Percentiles rank a stretch among this genome's conserved stretches.
phyloP scores from a whole-genome alignment of 352 stramenopile species.

The Hyaloperonospora arabidopsidis region DNA sequence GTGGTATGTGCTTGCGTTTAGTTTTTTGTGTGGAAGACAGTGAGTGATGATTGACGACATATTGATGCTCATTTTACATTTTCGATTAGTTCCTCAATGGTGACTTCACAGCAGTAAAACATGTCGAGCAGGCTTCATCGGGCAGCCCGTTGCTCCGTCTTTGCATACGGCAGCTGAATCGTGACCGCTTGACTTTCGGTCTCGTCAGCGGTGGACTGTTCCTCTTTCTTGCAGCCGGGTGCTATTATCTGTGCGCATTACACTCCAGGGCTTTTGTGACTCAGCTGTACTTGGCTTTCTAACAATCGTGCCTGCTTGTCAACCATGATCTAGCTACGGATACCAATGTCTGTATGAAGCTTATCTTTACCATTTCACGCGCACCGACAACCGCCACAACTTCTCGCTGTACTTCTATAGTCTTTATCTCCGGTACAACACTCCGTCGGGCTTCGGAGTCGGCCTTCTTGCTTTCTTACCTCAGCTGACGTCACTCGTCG shows the following conservation, averaged over 20 bases:
- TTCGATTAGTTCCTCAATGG: constrained; percentile 54
- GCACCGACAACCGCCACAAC: constrained; percentile 99
- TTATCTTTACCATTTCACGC: constrained; percentile 97
- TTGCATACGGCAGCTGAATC: constrained; percentile 39
- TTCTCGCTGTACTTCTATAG: constrained; percentile 99
- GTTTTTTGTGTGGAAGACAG: background rate
- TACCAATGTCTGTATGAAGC: constrained; percentile 92
- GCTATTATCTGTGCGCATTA: constrained; percentile 74
- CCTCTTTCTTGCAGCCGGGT: constrained; percentile 67
- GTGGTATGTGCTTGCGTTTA: constrained; percentile 40
- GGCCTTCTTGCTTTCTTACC: constrained; percentile 79
- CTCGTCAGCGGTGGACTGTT: constrained; percentile 84
- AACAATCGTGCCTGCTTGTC: background rate
- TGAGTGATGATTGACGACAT: constrained; percentile 1
- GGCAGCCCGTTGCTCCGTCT: constrained; percentile 51
- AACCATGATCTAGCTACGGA: constrained; percentile 56
- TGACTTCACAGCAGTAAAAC: constrained; percentile 42
- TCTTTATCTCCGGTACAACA: constrained; percentile 95
- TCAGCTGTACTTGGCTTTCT: constrained; percentile 1
- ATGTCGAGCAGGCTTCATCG: constrained; percentile 33
- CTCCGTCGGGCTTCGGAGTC: constrained; percentile 60
- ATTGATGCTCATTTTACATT: background rate
- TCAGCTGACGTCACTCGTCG: constrained; percentile 70
- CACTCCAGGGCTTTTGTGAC: background rate
- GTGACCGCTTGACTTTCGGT: constrained; percentile 85